Evolutionary conservation across 192 early-diverging fungal genomes (phyloP), one percentile per base, ranked within the genome.

Genomic region (Umbelopsis isabellina): DNA sequence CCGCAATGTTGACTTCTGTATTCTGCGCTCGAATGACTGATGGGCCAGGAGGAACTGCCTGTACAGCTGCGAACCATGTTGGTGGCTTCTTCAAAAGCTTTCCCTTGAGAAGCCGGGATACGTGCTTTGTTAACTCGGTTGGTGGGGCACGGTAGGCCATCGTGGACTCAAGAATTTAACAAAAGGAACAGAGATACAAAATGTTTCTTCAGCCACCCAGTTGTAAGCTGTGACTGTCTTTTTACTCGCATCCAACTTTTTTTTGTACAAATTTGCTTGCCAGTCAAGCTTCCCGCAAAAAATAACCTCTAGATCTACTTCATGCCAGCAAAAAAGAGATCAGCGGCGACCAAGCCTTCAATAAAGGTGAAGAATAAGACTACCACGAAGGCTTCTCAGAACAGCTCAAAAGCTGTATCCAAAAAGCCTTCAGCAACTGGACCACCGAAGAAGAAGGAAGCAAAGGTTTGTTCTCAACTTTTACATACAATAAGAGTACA

Each of bases 31-130:
- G 84, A 71, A 88, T 77, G 50, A 88, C 75, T 37, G 81, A 83
- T 16, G 83, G 85, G 11, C 84, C 85, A n/a, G 86, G 83, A 37
- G 86, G 86, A 47, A 80, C 67, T 20, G 73, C 52, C 13, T 84
- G 66, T 18, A 85, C 69, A 25, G 78, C 84, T 15, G 79, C 70
- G 68, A 80, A 84, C 86, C 86, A 88, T 25, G 80, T 79, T 0
- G 86, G 86, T 25, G 81, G 64, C n/a, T 72, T 73, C 65, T 82
- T 88, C 61, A 85, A 71, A 35, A 88, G 68, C 18, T 78, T 78
- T 22, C 82, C 86, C 66, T 85, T 86, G 33, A 88, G 45, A 30
- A 86, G 79, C 23, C 79, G 77, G 22, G 81, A 77, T 41, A 88
- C 84, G 75, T 86, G 82, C 65, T 73, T 77, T 66, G 75, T 78